Base-by-base conservation (phyloP, 371 early-diverging fungal species). In the Dichotomocladium elegans region DNA sequence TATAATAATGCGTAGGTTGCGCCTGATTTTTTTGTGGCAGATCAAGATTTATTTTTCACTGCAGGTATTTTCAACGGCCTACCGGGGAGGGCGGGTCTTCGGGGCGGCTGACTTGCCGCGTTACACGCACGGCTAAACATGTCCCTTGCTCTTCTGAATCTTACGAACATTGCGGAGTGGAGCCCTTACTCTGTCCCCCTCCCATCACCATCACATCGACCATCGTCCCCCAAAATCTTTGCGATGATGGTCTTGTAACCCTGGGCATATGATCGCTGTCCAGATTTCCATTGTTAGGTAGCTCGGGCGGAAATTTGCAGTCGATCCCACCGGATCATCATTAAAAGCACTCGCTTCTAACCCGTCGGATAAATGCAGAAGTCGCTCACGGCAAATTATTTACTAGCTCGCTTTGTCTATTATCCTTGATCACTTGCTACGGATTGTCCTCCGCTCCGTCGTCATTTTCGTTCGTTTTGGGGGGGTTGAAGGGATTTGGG, bases 121-220 rank as follows among this genome's bases (percentile, higher is more conserved):
- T 49, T 49, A 57, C 57, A 49, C 57, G 9, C n/a, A 44, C 57
- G 57, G 57, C 45, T 51, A 57, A 57, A 57, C 57, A 42, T 57
- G 41, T 44, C 51, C 51, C 51, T 51, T 48, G 31, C 33, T 37
- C 35, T 55, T 56, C 56, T 49, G 49, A 31, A 31, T 25, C 30
- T 56, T 56, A n/a, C n/a, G n/a, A n/a, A n/a, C n/a, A n/a, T n/a
- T 50, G 33, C 27, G 47, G 34, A 19, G 46, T 47, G 54, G 54
- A 45, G 54, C 29, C 42, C 41, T 21, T 22, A n/a, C 34, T 24
- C 31, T 24, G 27, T 37, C 21, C 21, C 37, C 21, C 37, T 17
- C 21, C 37, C 12, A 15, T 15, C 15, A 37, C 21, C 37, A 11
- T 37, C 21, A 37, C n/a, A n/a, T n/a, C n/a, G n/a, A n/a, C 9